phyloP scores from a whole-genome alignment of 1,284 basidiomycete genomes.

The Phaffia rhodozyma region DNA sequence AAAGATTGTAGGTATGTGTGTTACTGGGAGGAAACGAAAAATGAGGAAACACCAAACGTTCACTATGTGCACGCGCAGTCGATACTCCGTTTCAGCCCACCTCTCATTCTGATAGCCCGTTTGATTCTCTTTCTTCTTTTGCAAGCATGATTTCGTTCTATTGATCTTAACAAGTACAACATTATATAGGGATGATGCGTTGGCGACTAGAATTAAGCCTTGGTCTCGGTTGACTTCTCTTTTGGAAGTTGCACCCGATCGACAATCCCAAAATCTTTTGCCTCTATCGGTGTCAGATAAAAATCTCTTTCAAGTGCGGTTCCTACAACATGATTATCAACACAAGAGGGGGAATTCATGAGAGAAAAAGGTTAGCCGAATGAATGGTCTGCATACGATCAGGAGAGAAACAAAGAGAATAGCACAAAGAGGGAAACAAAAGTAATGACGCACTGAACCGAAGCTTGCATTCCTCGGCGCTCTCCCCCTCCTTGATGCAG shows the following conservation, averaged over 20 bases:
- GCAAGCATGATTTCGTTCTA: no score
- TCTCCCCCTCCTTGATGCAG: constrained; percentile 20
- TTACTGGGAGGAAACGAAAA: no score
- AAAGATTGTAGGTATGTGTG: constrained; percentile 12
- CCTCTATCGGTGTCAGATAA: constrained; percentile 21
- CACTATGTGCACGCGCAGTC: no score
- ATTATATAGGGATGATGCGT: no score
- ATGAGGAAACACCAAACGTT: no score
- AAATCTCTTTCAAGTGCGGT: constrained; percentile 24
- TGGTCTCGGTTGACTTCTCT: background rate
- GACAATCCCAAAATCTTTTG: constrained; percentile 23
- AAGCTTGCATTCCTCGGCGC: constrained; percentile 14
- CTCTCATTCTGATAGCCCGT: no score
- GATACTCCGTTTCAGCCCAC: no score
- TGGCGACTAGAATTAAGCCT: no score
- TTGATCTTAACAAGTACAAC: no score
- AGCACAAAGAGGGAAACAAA: no score
- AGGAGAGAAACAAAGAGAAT: background rate
- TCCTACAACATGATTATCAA: background rate
- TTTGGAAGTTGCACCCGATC: constrained; percentile 18
- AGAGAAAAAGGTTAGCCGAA: background rate
- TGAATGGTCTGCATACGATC: background rate
- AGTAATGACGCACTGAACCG: constrained; percentile 18
- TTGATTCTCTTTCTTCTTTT: no score
- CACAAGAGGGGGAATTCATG: background rate